These are phyloP conservation scores for Allantophomopsis lycopodina DNA, from an alignment of 2,329 filamentous ascomycete species.

Conservation along the genomic window DNA sequence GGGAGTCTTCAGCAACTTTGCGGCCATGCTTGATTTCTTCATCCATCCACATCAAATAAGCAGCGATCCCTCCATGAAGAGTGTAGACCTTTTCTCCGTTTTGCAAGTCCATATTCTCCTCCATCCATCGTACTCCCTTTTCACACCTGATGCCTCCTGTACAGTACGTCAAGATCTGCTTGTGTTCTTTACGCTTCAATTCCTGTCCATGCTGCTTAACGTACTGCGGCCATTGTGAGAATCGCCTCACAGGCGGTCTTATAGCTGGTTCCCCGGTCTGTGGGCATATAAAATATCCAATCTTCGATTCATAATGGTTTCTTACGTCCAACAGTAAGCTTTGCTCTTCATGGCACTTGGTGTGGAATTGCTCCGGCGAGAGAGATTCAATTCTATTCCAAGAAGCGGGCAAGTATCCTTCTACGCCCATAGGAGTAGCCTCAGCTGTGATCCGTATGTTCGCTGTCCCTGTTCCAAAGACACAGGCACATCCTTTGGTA, in stretches of 20 bases:
- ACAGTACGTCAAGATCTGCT: constrained; percentile 17
- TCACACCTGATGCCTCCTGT: constrained; percentile 20
- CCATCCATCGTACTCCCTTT: constrained; percentile 16
- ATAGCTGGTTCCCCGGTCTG: constrained; percentile 12
- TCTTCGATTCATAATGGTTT: constrained; percentile 19
- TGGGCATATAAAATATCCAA: constrained; percentile 18
- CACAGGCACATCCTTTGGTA: constrained; percentile 15
- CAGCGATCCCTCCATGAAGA: constrained; percentile 17
- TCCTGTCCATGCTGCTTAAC: constrained; percentile 11
- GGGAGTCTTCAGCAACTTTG: constrained; percentile 11
- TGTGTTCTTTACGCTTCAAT: not conserved
- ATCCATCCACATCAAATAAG: constrained; percentile 19
- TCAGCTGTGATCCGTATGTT: constrained; percentile 13
- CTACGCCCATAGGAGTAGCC: constrained; percentile 19
- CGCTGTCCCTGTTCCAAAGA: constrained; percentile 11
- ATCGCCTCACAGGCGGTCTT: constrained; percentile 15
- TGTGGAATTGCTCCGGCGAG: constrained; percentile 14
- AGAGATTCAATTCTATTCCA: constrained; percentile 15
- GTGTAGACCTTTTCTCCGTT: constrained; percentile 14
- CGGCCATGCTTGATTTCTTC: constrained; percentile 14
- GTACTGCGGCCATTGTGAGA: constrained; percentile 18
- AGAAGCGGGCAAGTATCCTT: constrained; percentile 13
- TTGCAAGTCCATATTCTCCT: constrained; percentile 11
- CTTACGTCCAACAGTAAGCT: constrained; percentile 15
- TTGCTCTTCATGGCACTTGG: constrained; percentile 8